phyloP scores from a whole-genome alignment of 352 stramenopile species.

The Phytopythium helicoides region DNA sequence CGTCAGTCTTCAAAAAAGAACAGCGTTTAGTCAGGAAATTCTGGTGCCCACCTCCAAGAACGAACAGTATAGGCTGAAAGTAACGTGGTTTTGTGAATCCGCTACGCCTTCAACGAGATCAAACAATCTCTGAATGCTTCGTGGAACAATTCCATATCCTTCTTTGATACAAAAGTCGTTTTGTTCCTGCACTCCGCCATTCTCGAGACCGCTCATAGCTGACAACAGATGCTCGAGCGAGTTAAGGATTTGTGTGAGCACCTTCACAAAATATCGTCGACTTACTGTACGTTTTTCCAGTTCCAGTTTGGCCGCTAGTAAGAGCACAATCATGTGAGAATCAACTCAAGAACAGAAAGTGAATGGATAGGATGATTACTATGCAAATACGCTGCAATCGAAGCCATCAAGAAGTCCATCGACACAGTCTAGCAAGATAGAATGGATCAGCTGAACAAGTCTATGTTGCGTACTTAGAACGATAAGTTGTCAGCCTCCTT shows the following conservation, averaged over 20 bases:
- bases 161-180: conserved; percentile 17
- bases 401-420: conserved; percentile 57
- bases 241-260: conserved; percentile 1
- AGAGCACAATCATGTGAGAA: not conserved
- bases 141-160: conserved; percentile 50
- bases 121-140: conserved; percentile 57
- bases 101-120: conserved; percentile 29
- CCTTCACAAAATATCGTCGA: not conserved
- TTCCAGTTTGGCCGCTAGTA: conserved; percentile 64
- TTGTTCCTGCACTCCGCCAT: conserved; percentile 7
- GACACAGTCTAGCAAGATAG: conserved; percentile 40
- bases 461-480: no score
- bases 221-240: not conserved
- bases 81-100: conserved; percentile 10
- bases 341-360: not conserved
- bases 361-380: conserved; percentile 28
- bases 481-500: no score
- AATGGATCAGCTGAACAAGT: no score
- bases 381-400: conserved; percentile 72
- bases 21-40: no score
- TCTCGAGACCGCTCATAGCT: conserved; percentile 67
- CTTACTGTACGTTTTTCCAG: conserved; percentile 67
- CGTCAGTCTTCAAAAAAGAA: no score
- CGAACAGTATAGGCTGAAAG: conserved; percentile 59
- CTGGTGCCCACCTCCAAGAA: conserved; percentile 48